Evolutionary conservation across 176 grass and related monocot species (phyloP), one percentile per base, ranked within the genome.

Genomic region (Paspalum vaginatum): DNA sequence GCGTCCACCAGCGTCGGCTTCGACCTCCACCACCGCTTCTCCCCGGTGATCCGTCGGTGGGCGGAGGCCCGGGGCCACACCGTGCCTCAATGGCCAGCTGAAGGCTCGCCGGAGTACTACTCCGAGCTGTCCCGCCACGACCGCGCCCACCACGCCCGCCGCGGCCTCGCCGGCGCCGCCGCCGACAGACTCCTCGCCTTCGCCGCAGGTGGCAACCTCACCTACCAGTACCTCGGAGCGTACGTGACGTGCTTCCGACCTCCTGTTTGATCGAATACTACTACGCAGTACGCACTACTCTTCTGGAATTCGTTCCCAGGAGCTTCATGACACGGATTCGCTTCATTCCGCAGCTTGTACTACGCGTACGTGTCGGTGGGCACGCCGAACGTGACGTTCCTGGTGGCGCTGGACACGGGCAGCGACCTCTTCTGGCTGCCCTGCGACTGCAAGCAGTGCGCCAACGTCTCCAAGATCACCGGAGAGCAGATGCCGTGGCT

Each of bases 351-450:
- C 81, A 98, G 92, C 45, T 98, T 98, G 90, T 84, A 98, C 69
- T 98, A 94, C 86, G 92, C 95, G 41, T 17, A 62, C 66, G 83
- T 94, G 74, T 80, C 84, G 83, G 64, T 98, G 83, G 95, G 95
- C 49, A 94, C 89, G 39, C 95, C 95, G 79, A 98, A 94, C 39
- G 72, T 91, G 88, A 92, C 87, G 38, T 94, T 94, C 81, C 83
- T 98, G 60, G 95, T 97, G 69, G 95, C 95, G 56, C 83, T 97
- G 58, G 95, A 94, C 85, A 94, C 95, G 55, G 95, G 95, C 65
- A 98, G 95, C 79, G 89, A 92, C 75, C 89, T 98, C 22, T 89
- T 98, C 79, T 98, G 92, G 95, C 89, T 98, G 69, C 95, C 95
- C 67, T 98, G 95, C 72, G 80, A 94, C 72, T 98, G 95, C 84